A percentile compares a stretch with the other conserved stretches of the same genome.
Conservation (phyloP, 2,329 filamentous ascomycete genomes). For the Ilyonectria mors-panacis region DNA sequence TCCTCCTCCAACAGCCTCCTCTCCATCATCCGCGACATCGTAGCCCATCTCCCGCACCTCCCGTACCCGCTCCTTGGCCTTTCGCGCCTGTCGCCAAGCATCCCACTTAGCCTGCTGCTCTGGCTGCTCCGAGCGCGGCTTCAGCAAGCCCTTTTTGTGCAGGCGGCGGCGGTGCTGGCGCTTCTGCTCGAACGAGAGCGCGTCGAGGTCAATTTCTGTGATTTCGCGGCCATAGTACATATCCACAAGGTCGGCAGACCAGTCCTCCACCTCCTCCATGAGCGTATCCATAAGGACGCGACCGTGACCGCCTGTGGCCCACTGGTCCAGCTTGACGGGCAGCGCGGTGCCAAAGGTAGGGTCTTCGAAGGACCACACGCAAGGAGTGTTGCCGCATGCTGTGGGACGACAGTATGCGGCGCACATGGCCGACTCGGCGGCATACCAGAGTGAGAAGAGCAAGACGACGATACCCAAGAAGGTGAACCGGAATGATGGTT, state of each 20-base stretch:
- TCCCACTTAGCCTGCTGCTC: constrained; percentile 62
- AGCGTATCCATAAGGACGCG: constrained; percentile 56
- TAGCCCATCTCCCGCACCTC: constrained; percentile 60
- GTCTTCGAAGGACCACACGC: constrained; percentile 71
- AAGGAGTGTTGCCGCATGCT: constrained; percentile 63
- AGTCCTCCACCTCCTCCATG: constrained; percentile 62
- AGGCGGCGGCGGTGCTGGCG: constrained; percentile 66
- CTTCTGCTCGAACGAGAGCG: constrained; percentile 63
- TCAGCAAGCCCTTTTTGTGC: constrained; percentile 60
- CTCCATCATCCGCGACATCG: constrained; percentile 51
- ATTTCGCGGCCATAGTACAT: constrained; percentile 61
- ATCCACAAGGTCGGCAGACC: constrained; percentile 64
- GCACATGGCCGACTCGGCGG: constrained; percentile 69
- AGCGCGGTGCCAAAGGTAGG: constrained; percentile 73
- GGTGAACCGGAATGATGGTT: constrained; percentile 64
- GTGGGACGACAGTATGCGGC: constrained; percentile 67
- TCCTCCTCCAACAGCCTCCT: constrained; percentile 48
- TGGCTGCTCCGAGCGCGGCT: constrained; percentile 53
- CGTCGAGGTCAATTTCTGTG: constrained; percentile 58
- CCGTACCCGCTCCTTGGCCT: constrained; percentile 58
- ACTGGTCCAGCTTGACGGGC: constrained; percentile 75
- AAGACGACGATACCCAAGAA: constrained; percentile 63
- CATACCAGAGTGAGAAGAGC: constrained; percentile 66
- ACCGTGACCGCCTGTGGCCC: constrained; percentile 68
- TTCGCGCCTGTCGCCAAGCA: constrained; percentile 60